Percentiles rank a stretch among this genome's conserved stretches.
phyloP scores from a whole-genome alignment of 441 rosid genomes.

The Gossypium schwendimanii region DNA sequence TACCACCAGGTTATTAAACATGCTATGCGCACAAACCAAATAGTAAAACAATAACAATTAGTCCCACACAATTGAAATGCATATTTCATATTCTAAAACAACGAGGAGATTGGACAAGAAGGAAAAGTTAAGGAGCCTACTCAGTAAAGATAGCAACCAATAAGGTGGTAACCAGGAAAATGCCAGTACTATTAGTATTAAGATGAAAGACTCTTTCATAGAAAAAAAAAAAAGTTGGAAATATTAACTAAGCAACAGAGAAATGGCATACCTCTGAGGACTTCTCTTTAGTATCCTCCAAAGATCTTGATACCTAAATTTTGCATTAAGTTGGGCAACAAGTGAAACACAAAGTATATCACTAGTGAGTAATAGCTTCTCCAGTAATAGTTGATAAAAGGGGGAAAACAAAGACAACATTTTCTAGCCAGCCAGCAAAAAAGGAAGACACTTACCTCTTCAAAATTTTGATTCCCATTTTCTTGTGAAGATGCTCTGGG shows the following conservation, averaged over 20 bases:
- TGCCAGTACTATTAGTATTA: background rate
- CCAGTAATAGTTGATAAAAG: conserved; percentile 1
- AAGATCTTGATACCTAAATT: conserved; percentile 50
- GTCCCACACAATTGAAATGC: background rate
- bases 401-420: background rate
- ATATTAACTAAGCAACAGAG: background rate
- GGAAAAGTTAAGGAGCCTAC: conserved; percentile 4
- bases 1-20: background rate
- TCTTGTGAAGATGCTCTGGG: conserved; percentile 51
- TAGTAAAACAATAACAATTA: background rate
- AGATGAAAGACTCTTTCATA: background rate
- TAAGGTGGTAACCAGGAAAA: background rate
- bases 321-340: background rate
- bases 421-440: background rate
- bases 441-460: conserved; percentile 30
- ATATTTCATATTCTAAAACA: background rate
- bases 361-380: background rate
- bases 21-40: background rate
- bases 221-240: background rate
- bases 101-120: background rate
- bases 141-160: background rate
- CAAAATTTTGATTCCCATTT: conserved; percentile 32
- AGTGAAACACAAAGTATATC: background rate
- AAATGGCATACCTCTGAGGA: conserved; percentile 46
- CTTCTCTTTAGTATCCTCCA: conserved; percentile 46